Percentiles rank a stretch among this genome's conserved stretches.
These are phyloP conservation scores for Stropharia rugosoannulata DNA, from an alignment of 768 basidiomycete genomes.

Conservation along the genomic window DNA sequence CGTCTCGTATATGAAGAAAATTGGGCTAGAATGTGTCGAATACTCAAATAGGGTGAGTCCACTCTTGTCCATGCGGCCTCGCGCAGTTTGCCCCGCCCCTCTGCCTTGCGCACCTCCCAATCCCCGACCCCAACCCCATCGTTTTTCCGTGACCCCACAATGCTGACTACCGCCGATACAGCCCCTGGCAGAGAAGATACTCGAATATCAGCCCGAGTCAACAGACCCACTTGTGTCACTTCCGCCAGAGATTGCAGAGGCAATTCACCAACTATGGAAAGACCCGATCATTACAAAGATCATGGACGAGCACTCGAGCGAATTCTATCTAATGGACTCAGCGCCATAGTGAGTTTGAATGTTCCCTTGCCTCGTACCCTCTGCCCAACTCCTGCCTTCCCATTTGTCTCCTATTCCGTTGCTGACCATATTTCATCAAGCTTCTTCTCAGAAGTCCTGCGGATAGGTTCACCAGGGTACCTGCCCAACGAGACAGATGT, in stretches of 20 bases:
- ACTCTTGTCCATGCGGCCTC: not conserved
- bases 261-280: slow-evolving; percentile 68
- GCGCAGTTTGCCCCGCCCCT: not conserved
- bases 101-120: not conserved
- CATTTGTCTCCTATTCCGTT: not conserved
- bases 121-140: not conserved
- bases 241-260: slow-evolving; percentile 63
- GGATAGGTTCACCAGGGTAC: slow-evolving; percentile 82
- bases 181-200: slow-evolving; percentile 55
- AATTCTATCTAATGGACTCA: slow-evolving; percentile 96
- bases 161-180: slow-evolving; percentile 3
- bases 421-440: slow-evolving; percentile 32
- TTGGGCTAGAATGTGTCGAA: slow-evolving; percentile 74
- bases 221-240: slow-evolving; percentile 32
- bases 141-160: too few species aligned
- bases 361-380: not conserved
- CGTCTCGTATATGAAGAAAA: slow-evolving; percentile 82
- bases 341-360: slow-evolving; percentile 71
- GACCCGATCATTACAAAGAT: slow-evolving; percentile 61
- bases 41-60: slow-evolving; percentile 5
- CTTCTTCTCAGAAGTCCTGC: slow-evolving; percentile 84
- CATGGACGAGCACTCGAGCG: slow-evolving; percentile 58
- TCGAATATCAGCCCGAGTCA: slow-evolving; percentile 55
- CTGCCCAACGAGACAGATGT: slow-evolving; percentile 86
- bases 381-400: too few species aligned